phyloP scores from a whole-genome alignment of 1,139 yeast species.

The Zygosaccharomyces pseudobailii region DNA sequence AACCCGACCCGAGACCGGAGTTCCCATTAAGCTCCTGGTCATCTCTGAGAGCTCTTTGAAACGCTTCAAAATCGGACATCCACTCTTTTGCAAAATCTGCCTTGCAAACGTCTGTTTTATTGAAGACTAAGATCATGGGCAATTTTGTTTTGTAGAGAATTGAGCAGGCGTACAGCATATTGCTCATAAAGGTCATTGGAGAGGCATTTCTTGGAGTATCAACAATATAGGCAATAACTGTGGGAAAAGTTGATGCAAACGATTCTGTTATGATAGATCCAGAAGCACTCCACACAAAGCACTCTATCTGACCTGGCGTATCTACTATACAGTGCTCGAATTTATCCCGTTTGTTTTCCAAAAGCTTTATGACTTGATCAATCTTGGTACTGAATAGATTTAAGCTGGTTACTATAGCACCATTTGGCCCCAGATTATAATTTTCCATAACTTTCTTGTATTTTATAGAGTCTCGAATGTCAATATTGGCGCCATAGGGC shows the following conservation, averaged over 20 bases:
- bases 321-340: slow-evolving; percentile 78
- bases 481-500: slow-evolving; percentile 92
- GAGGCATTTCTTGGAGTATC: slow-evolving; percentile 94
- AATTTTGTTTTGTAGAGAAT: slow-evolving; percentile 91
- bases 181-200: slow-evolving; percentile 96
- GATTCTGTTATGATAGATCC: slow-evolving; percentile 97
- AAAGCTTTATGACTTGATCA: slow-evolving; percentile 85
- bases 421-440: slow-evolving; percentile 93
- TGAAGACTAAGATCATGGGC: slow-evolving; percentile 95
- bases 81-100: slow-evolving; percentile 90
- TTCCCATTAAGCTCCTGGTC: slow-evolving; percentile 61
- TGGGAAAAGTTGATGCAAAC: slow-evolving; percentile 92
- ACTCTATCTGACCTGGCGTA: slow-evolving; percentile 98
- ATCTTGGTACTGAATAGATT: slow-evolving; percentile 91
- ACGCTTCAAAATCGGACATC: slow-evolving; percentile 95
- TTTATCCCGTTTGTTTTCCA: slow-evolving; percentile 70
- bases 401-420: slow-evolving; percentile 93
- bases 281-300: slow-evolving; percentile 95
- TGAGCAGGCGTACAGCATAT: slow-evolving; percentile 97
- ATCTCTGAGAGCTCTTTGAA: slow-evolving; percentile 69
- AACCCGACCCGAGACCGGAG: slow-evolving; percentile 72
- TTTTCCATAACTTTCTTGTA: slow-evolving; percentile 94
- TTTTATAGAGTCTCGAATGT: slow-evolving; percentile 92
- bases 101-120: slow-evolving; percentile 84
- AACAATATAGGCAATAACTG: slow-evolving; percentile 90